A percentile compares a stretch with the other conserved stretches of the same genome.
Evolutionary conservation across 2,329 filamentous ascomycete genomes (phyloP).

Genomic region (Phoma sp.): DNA sequence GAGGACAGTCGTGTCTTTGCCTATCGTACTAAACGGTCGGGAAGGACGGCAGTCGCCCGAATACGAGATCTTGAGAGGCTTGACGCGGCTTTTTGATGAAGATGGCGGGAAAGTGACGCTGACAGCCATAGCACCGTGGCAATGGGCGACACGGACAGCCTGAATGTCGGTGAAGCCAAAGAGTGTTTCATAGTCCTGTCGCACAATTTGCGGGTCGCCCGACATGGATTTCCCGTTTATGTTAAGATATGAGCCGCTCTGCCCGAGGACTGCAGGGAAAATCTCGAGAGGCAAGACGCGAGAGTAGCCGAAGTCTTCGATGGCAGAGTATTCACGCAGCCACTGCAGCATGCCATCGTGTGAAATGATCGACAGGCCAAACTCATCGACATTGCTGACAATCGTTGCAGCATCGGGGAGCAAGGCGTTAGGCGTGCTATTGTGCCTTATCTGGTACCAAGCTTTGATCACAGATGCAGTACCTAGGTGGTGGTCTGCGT

Average conservation of each 20-base stretch:
- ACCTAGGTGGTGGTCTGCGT: slow-evolving; percentile 95
- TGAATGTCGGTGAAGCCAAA: slow-evolving; percentile 72
- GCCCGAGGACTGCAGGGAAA: slow-evolving; percentile 32
- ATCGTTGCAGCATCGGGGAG: slow-evolving; percentile 41
- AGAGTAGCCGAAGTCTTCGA: slow-evolving; percentile 79
- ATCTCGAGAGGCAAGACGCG: slow-evolving; percentile 60
- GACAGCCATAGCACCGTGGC: slow-evolving; percentile 76
- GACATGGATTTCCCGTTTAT: slow-evolving; percentile 23
- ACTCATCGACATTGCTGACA: slow-evolving; percentile 32
- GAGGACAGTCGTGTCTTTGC: slow-evolving; percentile 76
- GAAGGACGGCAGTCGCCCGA: slow-evolving; percentile 88
- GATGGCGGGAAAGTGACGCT: slow-evolving; percentile 74
- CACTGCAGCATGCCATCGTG: slow-evolving; percentile 74
- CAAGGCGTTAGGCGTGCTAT: slow-evolving; percentile 35
- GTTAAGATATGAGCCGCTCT: slow-evolving; percentile 32
- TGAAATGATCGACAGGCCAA: slow-evolving; percentile 63
- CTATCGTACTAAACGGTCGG: slow-evolving; percentile 70
- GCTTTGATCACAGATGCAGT: slow-evolving; percentile 79
- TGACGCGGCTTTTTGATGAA: slow-evolving; percentile 20
- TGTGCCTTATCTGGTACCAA: slow-evolving; percentile 70
- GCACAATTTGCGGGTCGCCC: slow-evolving; percentile 15
- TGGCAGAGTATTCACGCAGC: slow-evolving; percentile 76
- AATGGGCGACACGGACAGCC: slow-evolving; percentile 75
- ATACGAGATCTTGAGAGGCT: slow-evolving; percentile 85
- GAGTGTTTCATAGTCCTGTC: slow-evolving; percentile 50